Evolutionary conservation across 768 basidiomycete species (phyloP), one percentile per base, ranked within the genome.

Genomic region (Tricholoma sp.): DNA sequence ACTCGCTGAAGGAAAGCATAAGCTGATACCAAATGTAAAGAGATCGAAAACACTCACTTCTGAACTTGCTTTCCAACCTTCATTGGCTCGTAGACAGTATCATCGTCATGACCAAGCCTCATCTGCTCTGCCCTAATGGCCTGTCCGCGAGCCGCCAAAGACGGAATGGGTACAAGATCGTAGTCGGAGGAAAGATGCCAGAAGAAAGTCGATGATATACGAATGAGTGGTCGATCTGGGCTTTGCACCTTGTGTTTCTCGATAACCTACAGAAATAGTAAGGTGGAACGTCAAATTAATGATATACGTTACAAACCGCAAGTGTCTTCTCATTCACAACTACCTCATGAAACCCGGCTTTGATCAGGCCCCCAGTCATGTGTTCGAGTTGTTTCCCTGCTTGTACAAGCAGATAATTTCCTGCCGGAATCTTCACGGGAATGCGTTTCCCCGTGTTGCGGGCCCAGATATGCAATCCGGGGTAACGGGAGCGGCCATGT

Each of bases 201-300:
- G 77, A 97, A 97, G 71, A 95, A 94, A 0, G 94, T 98, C 1
- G 92, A 95, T 2, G 94, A 95, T 60, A 98, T 94, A n/a, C 95
- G 87, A 61, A 95, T 91, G 34, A 89, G 75, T 11, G 95, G 95
- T n/a, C 95, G 85, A 53, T 83, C 78, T 2, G 92, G 85, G 57
- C 73, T 76, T 57, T 80, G 75, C 10, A 61, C 60, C 61, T 79
- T 86, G 41, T 89, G 80, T 52, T 75, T 72, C 54, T 83, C 79
- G 50, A 94, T 84, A 13, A 82, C 77, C 88, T 92, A 49, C 54
- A 12, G 8, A 24, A 47, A 34, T 20, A 37, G 20, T 32, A 34
- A 41, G 51, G 37, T 36, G 54, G 6, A 51, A 18, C 18, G 53
- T 53, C 50, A 20, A 41, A 57, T 29, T 57, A 42, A n/a, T 13